Conservation (phyloP, 768 basidiomycete species). For the Boletus tomentosulus region DNA sequence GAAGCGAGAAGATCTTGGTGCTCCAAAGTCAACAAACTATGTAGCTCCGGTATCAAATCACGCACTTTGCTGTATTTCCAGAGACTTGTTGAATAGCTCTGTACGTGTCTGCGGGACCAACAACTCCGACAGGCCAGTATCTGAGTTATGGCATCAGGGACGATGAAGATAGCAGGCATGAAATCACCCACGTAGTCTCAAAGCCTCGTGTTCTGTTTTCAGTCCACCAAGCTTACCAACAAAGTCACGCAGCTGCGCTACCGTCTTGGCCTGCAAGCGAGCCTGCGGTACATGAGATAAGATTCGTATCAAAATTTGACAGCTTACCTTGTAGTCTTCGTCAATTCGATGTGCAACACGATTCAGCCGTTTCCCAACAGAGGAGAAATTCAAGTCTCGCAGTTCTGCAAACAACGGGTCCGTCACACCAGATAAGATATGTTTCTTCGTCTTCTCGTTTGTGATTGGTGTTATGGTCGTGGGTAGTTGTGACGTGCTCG, state of each 20-base stretch:
- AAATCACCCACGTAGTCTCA: constrained; percentile 72
- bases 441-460: constrained; percentile 86
- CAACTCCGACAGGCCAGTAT: constrained; percentile 92
- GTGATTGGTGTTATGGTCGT: constrained; percentile 49
- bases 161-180: not conserved
- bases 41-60: not conserved
- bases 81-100: constrained; percentile 83
- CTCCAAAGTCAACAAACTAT: constrained; percentile 6
- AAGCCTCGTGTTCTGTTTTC: constrained; percentile 85
- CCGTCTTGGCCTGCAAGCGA: constrained; percentile 83
- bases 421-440: constrained; percentile 70
- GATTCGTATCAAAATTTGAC: not conserved
- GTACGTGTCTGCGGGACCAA: constrained; percentile 80
- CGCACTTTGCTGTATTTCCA: constrained; percentile 96
- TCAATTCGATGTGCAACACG: constrained; percentile 80
- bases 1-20: constrained; percentile 86
- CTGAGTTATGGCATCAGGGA: constrained; percentile 37
- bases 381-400: constrained; percentile 88
- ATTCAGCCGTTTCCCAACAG: constrained; percentile 79
- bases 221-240: constrained; percentile 92
- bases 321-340: constrained; percentile 81
- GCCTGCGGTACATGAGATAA: constrained; percentile 42
- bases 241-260: constrained; percentile 88
- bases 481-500: constrained; percentile 41
- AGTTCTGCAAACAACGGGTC: constrained; percentile 82